Conservation (phyloP, 2,329 filamentous ascomycete species). For the Venturiaceae sp. region DNA sequence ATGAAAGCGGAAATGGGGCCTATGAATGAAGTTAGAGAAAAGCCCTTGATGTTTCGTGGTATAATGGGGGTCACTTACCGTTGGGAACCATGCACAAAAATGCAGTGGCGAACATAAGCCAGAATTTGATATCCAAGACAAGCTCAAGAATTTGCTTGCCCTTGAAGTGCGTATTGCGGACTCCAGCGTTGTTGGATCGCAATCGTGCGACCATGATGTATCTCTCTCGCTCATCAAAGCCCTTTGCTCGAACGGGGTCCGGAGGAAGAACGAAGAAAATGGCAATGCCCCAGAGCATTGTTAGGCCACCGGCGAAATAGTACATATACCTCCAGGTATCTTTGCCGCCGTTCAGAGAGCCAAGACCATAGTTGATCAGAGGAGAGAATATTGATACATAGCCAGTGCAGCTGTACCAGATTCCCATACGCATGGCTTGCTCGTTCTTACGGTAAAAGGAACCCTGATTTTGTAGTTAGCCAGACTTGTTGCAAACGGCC, state of each 20-base stretch:
- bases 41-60: neutral
- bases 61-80: slow-evolving; percentile 10
- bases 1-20: slow-evolving; percentile 34
- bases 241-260: slow-evolving; percentile 31
- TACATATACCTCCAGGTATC: slow-evolving; percentile 34
- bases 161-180: slow-evolving; percentile 36
- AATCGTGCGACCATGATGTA: slow-evolving; percentile 18
- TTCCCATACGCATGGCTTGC: slow-evolving; percentile 12
- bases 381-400: slow-evolving; percentile 36
- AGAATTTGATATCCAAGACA: slow-evolving; percentile 24
- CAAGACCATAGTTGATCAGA: slow-evolving; percentile 38
- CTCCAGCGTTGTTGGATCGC: slow-evolving; percentile 18
- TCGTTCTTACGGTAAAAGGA: slow-evolving; percentile 15
- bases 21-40: neutral
- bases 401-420: slow-evolving; percentile 17
- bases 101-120: slow-evolving; percentile 29
- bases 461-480: neutral
- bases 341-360: slow-evolving; percentile 26
- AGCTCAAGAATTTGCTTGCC: slow-evolving; percentile 29
- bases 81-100: slow-evolving; percentile 34
- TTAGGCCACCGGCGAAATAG: slow-evolving; percentile 30
- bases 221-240: slow-evolving; percentile 25
- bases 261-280: slow-evolving; percentile 19
- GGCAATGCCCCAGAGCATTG: slow-evolving; percentile 20
- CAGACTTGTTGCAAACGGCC: neutral